These are phyloP conservation scores for Oryza officinalis DNA, from an alignment of 176 grass and related monocot genomes.

Conservation along the genomic window DNA sequence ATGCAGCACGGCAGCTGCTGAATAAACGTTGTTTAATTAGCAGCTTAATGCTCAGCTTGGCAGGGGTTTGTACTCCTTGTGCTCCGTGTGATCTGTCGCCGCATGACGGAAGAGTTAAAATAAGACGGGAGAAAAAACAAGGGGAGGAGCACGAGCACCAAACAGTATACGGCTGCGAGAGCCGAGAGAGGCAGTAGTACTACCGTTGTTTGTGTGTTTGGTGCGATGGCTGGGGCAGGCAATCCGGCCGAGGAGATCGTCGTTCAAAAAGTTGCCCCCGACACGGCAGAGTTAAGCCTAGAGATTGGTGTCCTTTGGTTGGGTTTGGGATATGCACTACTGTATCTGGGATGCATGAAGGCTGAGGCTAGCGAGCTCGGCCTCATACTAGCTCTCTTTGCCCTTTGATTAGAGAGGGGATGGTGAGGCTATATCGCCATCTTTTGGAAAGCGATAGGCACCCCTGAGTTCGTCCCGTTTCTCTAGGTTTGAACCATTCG, in stretches of 20 bases:
- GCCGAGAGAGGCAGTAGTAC: neutral
- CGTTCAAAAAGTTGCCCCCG: conserved; percentile 74
- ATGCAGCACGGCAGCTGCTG: neutral
- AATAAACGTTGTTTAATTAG: neutral
- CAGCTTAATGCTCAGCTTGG: neutral
- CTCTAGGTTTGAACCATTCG: conserved; percentile 47
- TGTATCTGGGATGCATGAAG: neutral
- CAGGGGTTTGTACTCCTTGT: conserved; percentile 44
- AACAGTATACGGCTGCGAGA: neutral
- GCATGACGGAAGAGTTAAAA: conserved; percentile 25
- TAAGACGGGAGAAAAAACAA: conserved; percentile 52
- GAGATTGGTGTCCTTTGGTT: conserved; percentile 77
- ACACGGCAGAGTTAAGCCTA: conserved; percentile 79
- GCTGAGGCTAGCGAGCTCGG: neutral
- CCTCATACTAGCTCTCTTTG: conserved; percentile 8
- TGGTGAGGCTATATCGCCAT: conserved; percentile 33
- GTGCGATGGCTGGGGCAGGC: conserved; percentile 29
- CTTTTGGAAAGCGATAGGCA: conserved; percentile 75
- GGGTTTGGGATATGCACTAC: conserved; percentile 21
- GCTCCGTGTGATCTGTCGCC: conserved; percentile 35
- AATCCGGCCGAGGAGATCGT: conserved; percentile 66
- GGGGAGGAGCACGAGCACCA: conserved; percentile 29
- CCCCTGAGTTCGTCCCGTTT: conserved; percentile 28
- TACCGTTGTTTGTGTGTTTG: conserved; percentile 1
- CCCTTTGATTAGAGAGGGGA: conserved; percentile 32